phyloP scores from a whole-genome alignment of 768 basidiomycete genomes.

The Candolleomyces efflorescens region DNA sequence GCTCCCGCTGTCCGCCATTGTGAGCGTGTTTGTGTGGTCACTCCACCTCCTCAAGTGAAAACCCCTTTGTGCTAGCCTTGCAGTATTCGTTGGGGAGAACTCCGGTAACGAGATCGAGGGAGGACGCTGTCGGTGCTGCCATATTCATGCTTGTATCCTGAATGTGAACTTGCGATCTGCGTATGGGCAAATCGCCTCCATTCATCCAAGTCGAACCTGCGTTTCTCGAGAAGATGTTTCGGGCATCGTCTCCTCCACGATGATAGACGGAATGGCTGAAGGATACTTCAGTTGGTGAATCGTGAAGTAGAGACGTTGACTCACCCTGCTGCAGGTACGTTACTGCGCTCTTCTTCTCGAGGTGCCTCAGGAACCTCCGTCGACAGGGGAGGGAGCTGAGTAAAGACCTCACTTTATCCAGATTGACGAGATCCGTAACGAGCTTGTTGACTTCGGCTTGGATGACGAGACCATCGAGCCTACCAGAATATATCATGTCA shows the following conservation, averaged over 20 bases:
- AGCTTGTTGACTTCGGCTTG: constrained; percentile 74
- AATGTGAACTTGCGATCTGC: constrained; percentile 27
- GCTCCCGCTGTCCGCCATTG: constrained; percentile 44
- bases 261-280: constrained; percentile 65
- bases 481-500: constrained; percentile 24
- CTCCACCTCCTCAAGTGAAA: constrained; percentile 40
- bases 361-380: constrained; percentile 55
- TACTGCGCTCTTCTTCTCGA: constrained; percentile 37
- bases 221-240: too few relatives aligned
- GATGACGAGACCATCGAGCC: constrained; percentile 75
- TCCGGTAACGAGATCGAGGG: constrained; percentile 45
- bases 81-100: constrained; percentile 24
- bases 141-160: too few relatives aligned
- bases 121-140: too few relatives aligned
- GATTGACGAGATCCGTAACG: constrained; percentile 78
- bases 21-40: constrained; percentile 36
- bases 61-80: constrained; percentile 54
- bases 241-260: constrained; percentile 45
- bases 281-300: not conserved
- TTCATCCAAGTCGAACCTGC: constrained; percentile 38
- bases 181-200: constrained; percentile 37
- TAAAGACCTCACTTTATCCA: constrained; percentile 80
- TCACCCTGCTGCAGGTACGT: constrained; percentile 36
- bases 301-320: constrained; percentile 7
- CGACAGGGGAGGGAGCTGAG: constrained; percentile 73